Evolutionary conservation across 768 basidiomycete genomes (phyloP).

Genomic region (Collybiopsis confluens): DNA sequence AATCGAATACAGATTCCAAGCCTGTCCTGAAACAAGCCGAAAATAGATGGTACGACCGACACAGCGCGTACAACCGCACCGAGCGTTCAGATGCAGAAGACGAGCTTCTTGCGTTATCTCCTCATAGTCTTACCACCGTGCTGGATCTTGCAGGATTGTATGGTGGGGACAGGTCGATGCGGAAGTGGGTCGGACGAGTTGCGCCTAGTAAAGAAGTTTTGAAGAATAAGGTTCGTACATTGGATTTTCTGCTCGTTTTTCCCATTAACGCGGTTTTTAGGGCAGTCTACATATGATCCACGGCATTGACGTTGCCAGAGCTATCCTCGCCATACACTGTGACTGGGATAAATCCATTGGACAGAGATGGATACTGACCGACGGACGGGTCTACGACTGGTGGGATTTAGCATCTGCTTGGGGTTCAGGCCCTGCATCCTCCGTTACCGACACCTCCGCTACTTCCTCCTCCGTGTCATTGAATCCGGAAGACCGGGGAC

Average conservation of each 20-base stretch:
- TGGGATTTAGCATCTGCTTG: conserved; percentile 61
- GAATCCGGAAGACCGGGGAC: conserved; percentile 22
- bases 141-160: conserved; percentile 62
- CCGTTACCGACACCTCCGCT: too few species aligned
- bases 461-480: conserved; percentile 4
- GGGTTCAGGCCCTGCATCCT: conserved; percentile 24
- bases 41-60: conserved; percentile 47
- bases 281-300: conserved; percentile 61
- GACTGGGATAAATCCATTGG: conserved; percentile 40
- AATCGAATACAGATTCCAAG: conserved; percentile 11
- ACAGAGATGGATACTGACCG: conserved; percentile 54
- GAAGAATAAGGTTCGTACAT: conserved; percentile 35
- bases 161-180: conserved; percentile 47
- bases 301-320: conserved; percentile 55
- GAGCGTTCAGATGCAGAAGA: conserved; percentile 48
- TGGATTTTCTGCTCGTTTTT: not conserved
- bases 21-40: conserved; percentile 9
- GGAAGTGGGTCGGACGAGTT: conserved; percentile 51
- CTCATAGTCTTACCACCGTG: conserved; percentile 41
- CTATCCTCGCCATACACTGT: conserved; percentile 52
- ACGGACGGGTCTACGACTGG: conserved; percentile 61
- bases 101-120: conserved; percentile 46
- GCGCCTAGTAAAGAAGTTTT: conserved; percentile 53
- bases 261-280: too few species aligned
- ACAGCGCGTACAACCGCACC: conserved; percentile 40